Conservation (phyloP, 768 basidiomycete species). For the Lactarius evosmus region DNA sequence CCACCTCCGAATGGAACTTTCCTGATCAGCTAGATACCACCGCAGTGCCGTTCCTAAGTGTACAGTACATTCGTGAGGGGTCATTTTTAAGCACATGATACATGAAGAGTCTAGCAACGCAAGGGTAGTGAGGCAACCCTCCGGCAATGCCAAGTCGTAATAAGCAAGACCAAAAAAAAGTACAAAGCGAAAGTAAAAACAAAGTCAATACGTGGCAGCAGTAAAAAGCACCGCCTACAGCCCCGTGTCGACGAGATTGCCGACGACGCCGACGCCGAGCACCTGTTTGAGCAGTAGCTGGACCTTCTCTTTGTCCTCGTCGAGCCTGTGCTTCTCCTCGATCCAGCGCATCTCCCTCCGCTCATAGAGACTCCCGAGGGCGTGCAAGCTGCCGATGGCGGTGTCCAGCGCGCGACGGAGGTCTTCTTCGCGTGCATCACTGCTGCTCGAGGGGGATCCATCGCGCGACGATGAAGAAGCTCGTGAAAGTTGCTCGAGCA, state of each 20-base stretch:
- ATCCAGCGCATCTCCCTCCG: conserved; percentile 65
- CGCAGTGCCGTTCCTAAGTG: conserved; percentile 1
- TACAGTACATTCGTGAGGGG: conserved; percentile 15
- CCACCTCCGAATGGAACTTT: not conserved
- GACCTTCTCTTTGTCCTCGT: conserved; percentile 64
- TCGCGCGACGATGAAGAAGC: conserved; percentile 45
- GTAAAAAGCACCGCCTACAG: not conserved
- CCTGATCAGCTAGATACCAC: not conserved
- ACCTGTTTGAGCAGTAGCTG: conserved; percentile 65
- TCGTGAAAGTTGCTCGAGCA: conserved; percentile 44
- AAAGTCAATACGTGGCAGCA: not conserved
- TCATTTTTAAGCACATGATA: conserved; percentile 9
- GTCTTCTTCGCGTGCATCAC: conserved; percentile 54
- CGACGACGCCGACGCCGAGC: conserved; percentile 36
- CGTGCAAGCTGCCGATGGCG: conserved; percentile 61
- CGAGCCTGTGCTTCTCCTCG: conserved; percentile 64
- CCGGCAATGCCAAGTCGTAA: not conserved
- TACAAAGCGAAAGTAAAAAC: not conserved
- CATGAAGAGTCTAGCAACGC: not conserved
- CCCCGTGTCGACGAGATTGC: conserved; percentile 19
- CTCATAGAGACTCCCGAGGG: conserved; percentile 62
- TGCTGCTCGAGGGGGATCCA: conserved; percentile 50
- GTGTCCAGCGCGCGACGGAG: conserved; percentile 65
- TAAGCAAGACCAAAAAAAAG: not conserved
- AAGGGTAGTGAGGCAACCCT: not conserved